These are phyloP conservation scores for Actinomucor elegans DNA, from an alignment of 371 early-diverging fungal species.

Conservation along the genomic window DNA sequence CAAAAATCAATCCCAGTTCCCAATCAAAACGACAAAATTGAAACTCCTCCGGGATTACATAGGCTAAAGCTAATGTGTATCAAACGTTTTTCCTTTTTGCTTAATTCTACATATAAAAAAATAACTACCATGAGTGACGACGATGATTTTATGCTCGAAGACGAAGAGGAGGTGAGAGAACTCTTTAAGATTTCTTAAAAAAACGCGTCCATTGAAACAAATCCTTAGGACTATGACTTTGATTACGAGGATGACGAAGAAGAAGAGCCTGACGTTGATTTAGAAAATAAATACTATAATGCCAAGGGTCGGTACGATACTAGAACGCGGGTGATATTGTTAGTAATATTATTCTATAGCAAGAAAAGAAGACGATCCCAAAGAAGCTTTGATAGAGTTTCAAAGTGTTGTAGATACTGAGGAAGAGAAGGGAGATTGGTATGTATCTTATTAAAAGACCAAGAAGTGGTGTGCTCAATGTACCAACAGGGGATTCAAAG, in stretches of 20 bases:
- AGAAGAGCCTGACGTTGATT: constrained; percentile 81
- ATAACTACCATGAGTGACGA: constrained; percentile 66
- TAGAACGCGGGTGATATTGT: no score
- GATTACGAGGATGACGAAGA: constrained; percentile 88
- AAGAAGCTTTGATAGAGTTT: constrained; percentile 79
- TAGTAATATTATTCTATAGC: constrained; percentile 34
- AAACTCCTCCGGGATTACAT: no score
- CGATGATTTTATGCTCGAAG: constrained; percentile 75
- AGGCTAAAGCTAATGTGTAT: no score
- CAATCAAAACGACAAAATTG: no score
- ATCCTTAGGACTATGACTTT: constrained; percentile 77
- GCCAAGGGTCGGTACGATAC: constrained; percentile 74
- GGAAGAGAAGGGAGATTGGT: constrained; percentile 85
- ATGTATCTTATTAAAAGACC: constrained; percentile 13
- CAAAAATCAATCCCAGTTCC: no score
- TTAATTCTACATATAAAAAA: constrained; percentile 10
- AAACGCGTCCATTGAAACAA: no score
- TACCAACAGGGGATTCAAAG: constrained; percentile 96
- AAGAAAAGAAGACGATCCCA: constrained; percentile 80
- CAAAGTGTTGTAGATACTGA: constrained; percentile 82
- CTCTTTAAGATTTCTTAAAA: no score
- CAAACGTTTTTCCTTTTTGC: no score
- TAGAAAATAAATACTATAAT: constrained; percentile 95
- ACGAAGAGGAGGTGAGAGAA: constrained; percentile 59
- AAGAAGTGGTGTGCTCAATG: no score